phyloP scores from a whole-genome alignment of 2,329 filamentous ascomycete genomes.

The Nectriaceae sp. region DNA sequence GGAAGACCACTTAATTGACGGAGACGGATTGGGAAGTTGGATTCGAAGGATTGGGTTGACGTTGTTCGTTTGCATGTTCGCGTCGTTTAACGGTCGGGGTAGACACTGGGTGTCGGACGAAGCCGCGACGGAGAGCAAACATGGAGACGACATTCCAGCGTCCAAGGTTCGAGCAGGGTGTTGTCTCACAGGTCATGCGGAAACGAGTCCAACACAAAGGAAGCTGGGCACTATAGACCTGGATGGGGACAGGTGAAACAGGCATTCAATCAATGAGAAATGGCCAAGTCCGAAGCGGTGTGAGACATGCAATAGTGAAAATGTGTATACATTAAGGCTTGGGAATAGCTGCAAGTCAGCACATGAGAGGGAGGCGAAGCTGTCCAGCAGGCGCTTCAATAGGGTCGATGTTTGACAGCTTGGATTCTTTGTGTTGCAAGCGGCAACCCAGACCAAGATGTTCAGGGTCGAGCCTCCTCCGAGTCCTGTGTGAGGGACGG shows the following conservation, averaged over 20 bases:
- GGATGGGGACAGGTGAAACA: background rate
- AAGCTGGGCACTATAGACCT: background rate
- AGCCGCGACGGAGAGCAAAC: background rate
- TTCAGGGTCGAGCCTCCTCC: background rate
- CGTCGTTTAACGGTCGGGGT: background rate
- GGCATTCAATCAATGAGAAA: background rate
- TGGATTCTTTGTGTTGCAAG: no score
- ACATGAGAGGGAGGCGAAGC: no score
- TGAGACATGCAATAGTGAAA: background rate
- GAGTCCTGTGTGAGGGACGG: constrained; percentile 14
- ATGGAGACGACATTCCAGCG: background rate
- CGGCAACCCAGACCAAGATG: no score
- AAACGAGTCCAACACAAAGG: background rate
- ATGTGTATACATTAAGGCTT: no score
- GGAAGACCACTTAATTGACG: background rate
- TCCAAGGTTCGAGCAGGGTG: background rate
- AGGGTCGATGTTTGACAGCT: no score
- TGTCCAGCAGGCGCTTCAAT: no score
- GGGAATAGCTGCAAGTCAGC: background rate
- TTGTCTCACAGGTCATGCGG: background rate
- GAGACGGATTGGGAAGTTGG: background rate
- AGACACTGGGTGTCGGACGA: no score
- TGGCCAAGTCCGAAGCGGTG: background rate
- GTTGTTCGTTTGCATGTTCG: background rate
- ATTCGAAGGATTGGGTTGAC: background rate